Percentiles rank a stretch among this genome's conserved stretches.
Conservation (phyloP, 2,329 filamentous ascomycete genomes). For the Sphaceloma murrayae region DNA sequence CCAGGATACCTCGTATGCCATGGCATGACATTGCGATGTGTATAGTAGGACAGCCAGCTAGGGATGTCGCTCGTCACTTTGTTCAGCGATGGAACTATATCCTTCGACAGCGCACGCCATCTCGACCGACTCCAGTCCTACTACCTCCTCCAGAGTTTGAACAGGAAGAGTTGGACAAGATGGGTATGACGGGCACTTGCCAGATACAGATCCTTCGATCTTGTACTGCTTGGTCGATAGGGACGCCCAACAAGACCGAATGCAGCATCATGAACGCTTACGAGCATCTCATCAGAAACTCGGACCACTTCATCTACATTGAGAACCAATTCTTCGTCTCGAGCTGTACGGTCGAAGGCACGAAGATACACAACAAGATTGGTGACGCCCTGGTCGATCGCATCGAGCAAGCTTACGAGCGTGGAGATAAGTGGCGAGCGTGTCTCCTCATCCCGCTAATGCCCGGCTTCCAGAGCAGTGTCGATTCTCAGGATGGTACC, state of each 20-base stretch:
- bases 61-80: slow-evolving; percentile 90
- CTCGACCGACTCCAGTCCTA: slow-evolving; percentile 83
- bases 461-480: slow-evolving; percentile 97
- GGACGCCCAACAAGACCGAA: slow-evolving; percentile 72
- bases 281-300: slow-evolving; percentile 86
- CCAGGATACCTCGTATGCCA: slow-evolving; percentile 82
- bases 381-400: slow-evolving; percentile 90
- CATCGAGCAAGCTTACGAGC: slow-evolving; percentile 72
- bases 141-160: slow-evolving; percentile 90
- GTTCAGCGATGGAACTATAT: slow-evolving; percentile 98
- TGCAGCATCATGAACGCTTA: slow-evolving; percentile 96
- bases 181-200: slow-evolving; percentile 86
- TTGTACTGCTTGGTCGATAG: slow-evolving; percentile 82
- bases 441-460: slow-evolving; percentile 88
- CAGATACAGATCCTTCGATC: slow-evolving; percentile 94
- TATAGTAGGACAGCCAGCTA: slow-evolving; percentile 86
- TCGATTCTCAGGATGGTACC: slow-evolving; percentile 86
- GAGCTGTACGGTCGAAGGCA: slow-evolving; percentile 77
- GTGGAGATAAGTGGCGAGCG: slow-evolving; percentile 82
- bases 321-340: slow-evolving; percentile 99
- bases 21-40: slow-evolving; percentile 99
- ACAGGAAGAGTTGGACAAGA: slow-evolving; percentile 69
- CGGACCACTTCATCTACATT: slow-evolving; percentile 95
- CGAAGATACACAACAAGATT: slow-evolving; percentile 83
- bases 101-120: slow-evolving; percentile 82